phyloP scores from a whole-genome alignment of 2,329 filamentous ascomycete genomes.

The Neofusicoccum parvum region DNA sequence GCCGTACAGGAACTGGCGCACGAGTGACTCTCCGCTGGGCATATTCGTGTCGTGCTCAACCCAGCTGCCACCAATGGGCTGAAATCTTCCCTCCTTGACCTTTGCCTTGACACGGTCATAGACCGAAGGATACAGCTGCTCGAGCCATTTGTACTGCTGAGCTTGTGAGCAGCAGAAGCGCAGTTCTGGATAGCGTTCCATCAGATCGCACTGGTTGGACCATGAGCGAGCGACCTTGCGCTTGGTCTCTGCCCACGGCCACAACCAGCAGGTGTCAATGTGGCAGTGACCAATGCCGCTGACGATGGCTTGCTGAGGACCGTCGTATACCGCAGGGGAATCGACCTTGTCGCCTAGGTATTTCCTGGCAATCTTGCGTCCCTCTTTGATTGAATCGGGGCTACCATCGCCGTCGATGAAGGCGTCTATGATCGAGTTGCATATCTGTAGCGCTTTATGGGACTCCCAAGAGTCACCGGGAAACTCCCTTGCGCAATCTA shows the following conservation, averaged over 20 bases:
- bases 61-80: slow-evolving; percentile 96
- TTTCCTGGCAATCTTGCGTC: slow-evolving; percentile 78
- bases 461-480: slow-evolving; percentile 85
- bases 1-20: slow-evolving; percentile 92
- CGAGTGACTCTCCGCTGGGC: slow-evolving; percentile 91
- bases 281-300: slow-evolving; percentile 94
- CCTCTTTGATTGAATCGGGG: slow-evolving; percentile 74
- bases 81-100: slow-evolving; percentile 86
- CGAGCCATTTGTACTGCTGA: slow-evolving; percentile 98
- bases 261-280: slow-evolving; percentile 97
- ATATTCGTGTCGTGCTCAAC: slow-evolving; percentile 98
- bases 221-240: slow-evolving; percentile 94
- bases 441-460: slow-evolving; percentile 80
- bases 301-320: slow-evolving; percentile 72
- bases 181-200: slow-evolving; percentile 93
- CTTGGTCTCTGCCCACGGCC: slow-evolving; percentile 97
- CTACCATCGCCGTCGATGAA: slow-evolving; percentile 78
- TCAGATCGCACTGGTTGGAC: slow-evolving; percentile 93
- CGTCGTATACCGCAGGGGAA: slow-evolving; percentile 80
- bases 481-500: slow-evolving; percentile 71
- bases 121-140: slow-evolving; percentile 82
- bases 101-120: slow-evolving; percentile 90
- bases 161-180: slow-evolving; percentile 91
- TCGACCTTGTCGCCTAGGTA: slow-evolving; percentile 83
- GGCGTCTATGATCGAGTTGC: slow-evolving; percentile 84